These are phyloP conservation scores for Eucalyptus lansdowneana DNA, from an alignment of 345 rosid species.

Conservation along the genomic window DNA sequence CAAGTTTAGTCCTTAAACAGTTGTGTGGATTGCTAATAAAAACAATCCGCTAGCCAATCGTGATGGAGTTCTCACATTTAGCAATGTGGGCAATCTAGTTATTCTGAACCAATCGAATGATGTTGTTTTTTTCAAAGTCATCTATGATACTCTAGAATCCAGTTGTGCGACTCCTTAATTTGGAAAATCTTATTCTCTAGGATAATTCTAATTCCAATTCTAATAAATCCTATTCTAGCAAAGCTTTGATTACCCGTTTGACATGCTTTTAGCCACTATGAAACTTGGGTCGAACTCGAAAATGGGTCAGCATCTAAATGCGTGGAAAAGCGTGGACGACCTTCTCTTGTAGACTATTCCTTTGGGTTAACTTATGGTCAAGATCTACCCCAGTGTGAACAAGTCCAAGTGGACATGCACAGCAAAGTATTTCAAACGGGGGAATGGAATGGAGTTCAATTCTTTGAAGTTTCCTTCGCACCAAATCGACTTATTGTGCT, in stretches of 20 bases:
- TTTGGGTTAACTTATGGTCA: neutral
- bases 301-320: neutral
- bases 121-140: constrained; percentile 1
- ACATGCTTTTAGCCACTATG: constrained; percentile 25
- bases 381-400: too few relatives aligned
- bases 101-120: neutral
- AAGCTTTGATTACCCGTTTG: constrained; percentile 16
- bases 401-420: neutral
- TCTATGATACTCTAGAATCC: neutral
- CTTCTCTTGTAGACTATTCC: neutral
- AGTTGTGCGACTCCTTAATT: constrained; percentile 8
- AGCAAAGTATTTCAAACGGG: neutral
- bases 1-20: neutral
- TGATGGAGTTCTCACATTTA: constrained; percentile 1
- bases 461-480: constrained; percentile 4
- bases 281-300: constrained; percentile 3
- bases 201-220: neutral
- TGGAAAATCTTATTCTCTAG: constrained; percentile 16
- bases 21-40: constrained; percentile 36
- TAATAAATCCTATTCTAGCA: constrained; percentile 6
- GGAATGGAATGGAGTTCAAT: constrained; percentile 25
- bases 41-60: neutral
- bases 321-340: constrained; percentile 16
- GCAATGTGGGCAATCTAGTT: neutral
- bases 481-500: neutral